Base-by-base conservation (phyloP, 805 yeast genomes). In the Candida broadrunensis region DNA sequence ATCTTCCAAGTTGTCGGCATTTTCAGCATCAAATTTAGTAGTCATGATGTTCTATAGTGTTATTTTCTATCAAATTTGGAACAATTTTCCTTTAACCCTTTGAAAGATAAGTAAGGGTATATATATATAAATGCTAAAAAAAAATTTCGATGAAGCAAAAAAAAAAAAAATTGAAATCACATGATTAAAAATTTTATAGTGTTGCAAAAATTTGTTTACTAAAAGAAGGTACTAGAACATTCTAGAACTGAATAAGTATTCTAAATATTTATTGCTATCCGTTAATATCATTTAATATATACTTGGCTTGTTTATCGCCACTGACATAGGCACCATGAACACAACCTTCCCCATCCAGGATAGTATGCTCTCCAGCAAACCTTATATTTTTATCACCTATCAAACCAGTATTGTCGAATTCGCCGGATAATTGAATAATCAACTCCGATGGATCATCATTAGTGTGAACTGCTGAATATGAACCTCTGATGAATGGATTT, bases 321-420 rank as follows among this genome's bases (percentile, higher is more conserved):
- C 91, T 83, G 45, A 70, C 67, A 79, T 87, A 88, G 0, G 96
- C 96, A 0, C 96, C 97, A 56, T 89, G 95, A 4, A 85, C 93
- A 50, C 96, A 89, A 0, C 97, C 97, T 13, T 88, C 85, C 6
- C 95, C 96, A 49, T 88, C 96, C 49, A 78, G 63, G 17, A 81
- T 78, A 0, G 96, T 85, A 58, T 89, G 96, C 55, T 89, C 97
- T 6, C 97, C 97, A 0, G 96, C 96, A 68, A 89, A 89, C 33
- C 96, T 68, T 2, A 89, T 63, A 7, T 71, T 67, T 3, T 58
- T 51, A 11, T 73, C 80, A 3, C 63, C 63, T 14, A 50, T 37
- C 6, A 44, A 37, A 4, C 47, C 47, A 30, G 37, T 26, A 24
- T 36, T 32, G 5, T 55, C 60, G 23, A 54, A 42, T 29, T 67